Evolutionary conservation across 179 eudicot genomes (phyloP), one percentile per base, ranked within the genome.

Genomic region (Beta lomatogona): DNA sequence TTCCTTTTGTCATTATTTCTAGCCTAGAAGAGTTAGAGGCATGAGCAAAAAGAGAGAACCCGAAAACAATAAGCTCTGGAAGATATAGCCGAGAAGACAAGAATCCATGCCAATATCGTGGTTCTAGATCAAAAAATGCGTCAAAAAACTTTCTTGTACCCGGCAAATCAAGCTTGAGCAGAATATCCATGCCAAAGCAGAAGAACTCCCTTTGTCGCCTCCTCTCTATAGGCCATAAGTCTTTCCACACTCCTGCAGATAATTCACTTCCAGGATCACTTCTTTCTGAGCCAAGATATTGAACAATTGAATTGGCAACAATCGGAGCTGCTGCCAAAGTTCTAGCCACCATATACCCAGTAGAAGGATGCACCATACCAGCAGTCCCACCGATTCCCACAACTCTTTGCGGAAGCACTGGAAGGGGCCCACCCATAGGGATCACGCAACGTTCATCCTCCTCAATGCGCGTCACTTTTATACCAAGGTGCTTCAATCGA

Each of bases 281-380:
- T 79, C 77, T 88, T 55, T 82, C 88, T 52, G 92, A 85, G 71
- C 93, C 91, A 68, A 97, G 91, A 83, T 92, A 94, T 71, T 64
- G 84, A 75, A 97, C 95, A 5, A 94, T 97, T 9, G 99, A 75
- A 67, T 86, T 84, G 46, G 99, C 99, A 25, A 97, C 91, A 5
- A 94, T 87, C 0, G 99, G 99, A 71, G 99, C 97, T 45, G 97
- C 99, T 14, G 99, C 99, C 68, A 97, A 83, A 71, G 99, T 97
- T 82, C 99, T 83, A 10, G 99, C 99, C 11, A 97, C 99, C 99
- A 97, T 97, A 80, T 97, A 97, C 41, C 99, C 99, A 0, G 98
- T 97, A 10, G 99, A 97, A n/a, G 99, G 99, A 82, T 97, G 99
- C 85, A 97, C 99, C 99, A 97, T 94, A 28, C 98, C 99, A 25